Conservation (phyloP, 2,329 filamentous ascomycete species). For the Botrytis galanthina region DNA sequence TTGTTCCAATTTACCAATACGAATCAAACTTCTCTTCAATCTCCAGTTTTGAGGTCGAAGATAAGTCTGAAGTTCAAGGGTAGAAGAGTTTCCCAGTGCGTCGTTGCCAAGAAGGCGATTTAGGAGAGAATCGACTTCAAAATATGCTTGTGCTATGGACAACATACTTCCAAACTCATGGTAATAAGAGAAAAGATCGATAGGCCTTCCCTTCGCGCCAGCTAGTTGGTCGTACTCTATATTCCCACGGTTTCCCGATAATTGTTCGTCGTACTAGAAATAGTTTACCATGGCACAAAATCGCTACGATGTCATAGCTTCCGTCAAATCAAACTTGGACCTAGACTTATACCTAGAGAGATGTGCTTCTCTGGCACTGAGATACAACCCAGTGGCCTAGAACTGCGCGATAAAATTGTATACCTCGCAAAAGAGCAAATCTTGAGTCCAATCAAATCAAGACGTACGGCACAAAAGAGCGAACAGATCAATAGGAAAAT, state of each 20-base stretch:
- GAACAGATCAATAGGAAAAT: not conserved
- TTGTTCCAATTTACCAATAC: too few relatives aligned
- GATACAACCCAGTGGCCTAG: not conserved
- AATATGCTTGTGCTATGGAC: not conserved
- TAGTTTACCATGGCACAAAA: not conserved
- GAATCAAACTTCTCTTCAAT: too few relatives aligned
- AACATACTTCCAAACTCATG: not conserved
- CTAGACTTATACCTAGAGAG: not conserved
- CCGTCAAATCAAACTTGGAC: not conserved
- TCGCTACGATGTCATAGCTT: not conserved
- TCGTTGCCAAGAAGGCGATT: not conserved
- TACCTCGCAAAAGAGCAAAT: not conserved
- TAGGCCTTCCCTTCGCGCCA: not conserved
- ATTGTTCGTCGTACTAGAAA: not conserved
- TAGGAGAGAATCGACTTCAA: not conserved
- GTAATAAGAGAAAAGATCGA: rapidly evolving
- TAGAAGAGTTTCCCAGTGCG: too few relatives aligned
- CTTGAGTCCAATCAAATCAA: not conserved
- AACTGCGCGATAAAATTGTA: not conserved
- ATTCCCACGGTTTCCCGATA: not conserved
- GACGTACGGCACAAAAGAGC: not conserved
- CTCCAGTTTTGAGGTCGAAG: too few relatives aligned
- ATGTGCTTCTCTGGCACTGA: not conserved
- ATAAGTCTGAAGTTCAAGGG: too few relatives aligned
- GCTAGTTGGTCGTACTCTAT: not conserved